These are phyloP conservation scores for Pestalotiopsis sp. DNA, from an alignment of 2,329 filamentous ascomycete genomes.

Conservation along the genomic window DNA sequence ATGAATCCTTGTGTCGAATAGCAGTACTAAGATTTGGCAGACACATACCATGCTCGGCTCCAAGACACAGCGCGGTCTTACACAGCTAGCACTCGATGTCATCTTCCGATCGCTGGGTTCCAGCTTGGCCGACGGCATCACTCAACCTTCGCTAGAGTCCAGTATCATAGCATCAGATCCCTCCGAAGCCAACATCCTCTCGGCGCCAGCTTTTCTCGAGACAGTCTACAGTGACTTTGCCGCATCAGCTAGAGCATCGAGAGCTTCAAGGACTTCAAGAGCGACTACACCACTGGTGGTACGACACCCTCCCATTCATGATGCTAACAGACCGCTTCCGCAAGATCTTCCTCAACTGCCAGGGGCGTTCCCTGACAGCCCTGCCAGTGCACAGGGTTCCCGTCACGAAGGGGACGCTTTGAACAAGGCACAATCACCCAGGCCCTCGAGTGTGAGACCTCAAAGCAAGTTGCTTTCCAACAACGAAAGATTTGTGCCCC, in stretches of 20 bases:
- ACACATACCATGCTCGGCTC: constrained; percentile 95
- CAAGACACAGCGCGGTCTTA: constrained; percentile 81
- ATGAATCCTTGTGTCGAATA: not conserved
- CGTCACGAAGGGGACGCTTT: constrained; percentile 29
- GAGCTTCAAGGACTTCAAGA: constrained; percentile 45
- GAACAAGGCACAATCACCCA: constrained; percentile 24
- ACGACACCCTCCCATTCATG: constrained; percentile 45
- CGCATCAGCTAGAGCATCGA: constrained; percentile 55
- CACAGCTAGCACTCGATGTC: constrained; percentile 87
- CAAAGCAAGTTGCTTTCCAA: constrained; percentile 1
- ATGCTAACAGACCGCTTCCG: constrained; percentile 44
- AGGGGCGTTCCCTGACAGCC: constrained; percentile 32
- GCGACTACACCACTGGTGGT: constrained; percentile 71
- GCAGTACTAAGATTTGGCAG: constrained; percentile 45
- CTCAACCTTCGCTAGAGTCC: constrained; percentile 64
- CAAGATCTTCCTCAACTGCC: constrained; percentile 23
- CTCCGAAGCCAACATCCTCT: constrained; percentile 77
- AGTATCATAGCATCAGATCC: constrained; percentile 77
- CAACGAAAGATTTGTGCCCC: constrained; percentile 22
- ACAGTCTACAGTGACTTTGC: constrained; percentile 69
- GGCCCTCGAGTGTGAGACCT: constrained; percentile 25
- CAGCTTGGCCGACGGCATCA: constrained; percentile 66
- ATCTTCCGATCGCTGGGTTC: constrained; percentile 80
- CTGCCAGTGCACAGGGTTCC: constrained; percentile 49
- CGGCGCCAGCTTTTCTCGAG: constrained; percentile 78